These are phyloP conservation scores for Aspergillus proliferans DNA, from an alignment of 2,329 filamentous ascomycete genomes.

Conservation along the genomic window DNA sequence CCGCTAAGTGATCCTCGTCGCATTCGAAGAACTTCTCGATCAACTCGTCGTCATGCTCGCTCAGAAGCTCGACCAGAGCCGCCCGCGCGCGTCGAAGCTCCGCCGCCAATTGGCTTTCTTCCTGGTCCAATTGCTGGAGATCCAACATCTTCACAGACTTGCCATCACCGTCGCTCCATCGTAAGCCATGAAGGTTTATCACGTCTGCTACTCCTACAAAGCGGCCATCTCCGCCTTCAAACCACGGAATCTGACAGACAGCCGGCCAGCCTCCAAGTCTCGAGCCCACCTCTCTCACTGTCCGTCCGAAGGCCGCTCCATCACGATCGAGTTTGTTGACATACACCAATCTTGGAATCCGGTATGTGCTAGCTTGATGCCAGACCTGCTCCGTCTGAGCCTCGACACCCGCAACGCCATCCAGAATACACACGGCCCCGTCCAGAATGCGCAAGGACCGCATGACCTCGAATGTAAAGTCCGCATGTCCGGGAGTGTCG, in stretches of 20 bases:
- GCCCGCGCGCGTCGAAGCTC: slow-evolving; percentile 72
- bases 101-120: slow-evolving; percentile 47
- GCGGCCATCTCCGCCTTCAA: slow-evolving; percentile 63
- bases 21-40: slow-evolving; percentile 77
- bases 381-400: slow-evolving; percentile 97
- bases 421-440: slow-evolving; percentile 85
- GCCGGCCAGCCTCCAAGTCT: slow-evolving; percentile 78
- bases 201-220: slow-evolving; percentile 83
- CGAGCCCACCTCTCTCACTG: slow-evolving; percentile 76
- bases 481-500: slow-evolving; percentile 92
- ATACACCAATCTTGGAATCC: slow-evolving; percentile 74
- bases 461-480: slow-evolving; percentile 95
- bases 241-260: slow-evolving; percentile 94
- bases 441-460: slow-evolving; percentile 83
- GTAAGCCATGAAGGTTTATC: slow-evolving; percentile 66
- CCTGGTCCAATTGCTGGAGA: slow-evolving; percentile 47
- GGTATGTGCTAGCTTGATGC: slow-evolving; percentile 79
- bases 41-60: slow-evolving; percentile 80
- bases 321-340: slow-evolving; percentile 83
- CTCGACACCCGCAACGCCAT: slow-evolving; percentile 89
- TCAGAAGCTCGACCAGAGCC: slow-evolving; percentile 74
- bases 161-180: slow-evolving; percentile 65
- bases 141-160: slow-evolving; percentile 54
- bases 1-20: slow-evolving; percentile 63
- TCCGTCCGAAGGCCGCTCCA: slow-evolving; percentile 73